Percentiles rank a stretch among this genome's conserved stretches.
Evolutionary conservation across 2,329 filamentous ascomycete genomes (phyloP).

Genomic region (Colletotrichum sp.): DNA sequence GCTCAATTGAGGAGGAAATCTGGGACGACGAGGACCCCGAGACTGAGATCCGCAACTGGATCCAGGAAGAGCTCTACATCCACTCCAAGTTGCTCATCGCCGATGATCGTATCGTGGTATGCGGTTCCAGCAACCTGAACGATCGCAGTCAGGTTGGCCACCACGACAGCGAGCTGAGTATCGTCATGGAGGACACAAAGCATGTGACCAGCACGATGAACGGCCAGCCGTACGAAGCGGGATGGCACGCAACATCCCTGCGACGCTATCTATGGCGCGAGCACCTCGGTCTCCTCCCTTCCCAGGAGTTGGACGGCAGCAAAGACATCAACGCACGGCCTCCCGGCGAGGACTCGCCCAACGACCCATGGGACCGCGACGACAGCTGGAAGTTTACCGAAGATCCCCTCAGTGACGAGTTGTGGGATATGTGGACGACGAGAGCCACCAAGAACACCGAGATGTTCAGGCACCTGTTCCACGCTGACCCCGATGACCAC

Average conservation of each 20-base stretch:
- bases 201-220: slow-evolving; percentile 77
- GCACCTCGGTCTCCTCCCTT: slow-evolving; percentile 80
- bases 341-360: slow-evolving; percentile 68
- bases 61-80: slow-evolving; percentile 96
- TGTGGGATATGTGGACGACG: slow-evolving; percentile 73
- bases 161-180: slow-evolving; percentile 89
- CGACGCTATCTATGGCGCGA: slow-evolving; percentile 88
- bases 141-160: slow-evolving; percentile 86
- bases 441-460: slow-evolving; percentile 75
- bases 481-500: slow-evolving; percentile 87
- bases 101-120: slow-evolving; percentile 85
- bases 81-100: slow-evolving; percentile 91
- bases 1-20: slow-evolving; percentile 66
- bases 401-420: slow-evolving; percentile 71
- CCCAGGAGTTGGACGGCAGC: slow-evolving; percentile 72
- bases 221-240: slow-evolving; percentile 76
- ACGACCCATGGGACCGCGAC: slow-evolving; percentile 66
- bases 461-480: slow-evolving; percentile 80
- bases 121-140: slow-evolving; percentile 89
- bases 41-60: slow-evolving; percentile 83
- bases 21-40: slow-evolving; percentile 78
- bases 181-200: slow-evolving; percentile 86
- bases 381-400: slow-evolving; percentile 69
- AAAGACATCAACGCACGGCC: slow-evolving; percentile 77
- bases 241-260: slow-evolving; percentile 82